These are phyloP conservation scores for Syncephalastrum sp. DNA, from an alignment of 371 early-diverging fungal species.

Conservation along the genomic window DNA sequence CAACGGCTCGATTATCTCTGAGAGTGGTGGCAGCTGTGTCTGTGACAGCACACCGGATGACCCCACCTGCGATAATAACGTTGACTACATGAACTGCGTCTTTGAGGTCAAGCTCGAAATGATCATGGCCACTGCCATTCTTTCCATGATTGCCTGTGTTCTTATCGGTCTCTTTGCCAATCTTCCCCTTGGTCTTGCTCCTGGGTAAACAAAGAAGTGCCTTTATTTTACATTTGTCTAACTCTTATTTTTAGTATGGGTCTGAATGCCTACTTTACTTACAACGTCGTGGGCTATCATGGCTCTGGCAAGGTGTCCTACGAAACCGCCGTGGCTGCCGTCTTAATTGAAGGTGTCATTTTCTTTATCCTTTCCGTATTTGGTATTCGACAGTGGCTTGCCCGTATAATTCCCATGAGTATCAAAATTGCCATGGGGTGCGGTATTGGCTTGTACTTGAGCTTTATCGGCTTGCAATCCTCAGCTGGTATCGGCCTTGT, in stretches of 20 bases:
- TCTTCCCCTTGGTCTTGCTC: conserved; percentile 76
- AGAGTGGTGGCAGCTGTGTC: conserved; percentile 74
- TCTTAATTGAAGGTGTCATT: conserved; percentile 78
- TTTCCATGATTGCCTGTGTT: conserved; percentile 63
- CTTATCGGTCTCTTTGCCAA: conserved; percentile 74
- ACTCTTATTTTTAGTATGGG: conserved; percentile 55
- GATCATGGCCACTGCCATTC: conserved; percentile 71
- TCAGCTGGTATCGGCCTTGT: conserved; percentile 81
- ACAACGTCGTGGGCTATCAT: conserved; percentile 77
- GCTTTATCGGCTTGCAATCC: conserved; percentile 73
- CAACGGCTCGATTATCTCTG: conserved; percentile 75
- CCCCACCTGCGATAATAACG: conserved; percentile 42
- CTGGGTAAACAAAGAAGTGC: conserved; percentile 37
- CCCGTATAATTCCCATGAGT: conserved; percentile 67
- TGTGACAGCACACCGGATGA: conserved; percentile 51
- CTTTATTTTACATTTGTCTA: background rate
- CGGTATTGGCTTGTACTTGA: conserved; percentile 77
- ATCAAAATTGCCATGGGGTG: conserved; percentile 74
- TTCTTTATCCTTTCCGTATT: conserved; percentile 70
- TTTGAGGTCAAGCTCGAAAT: conserved; percentile 64
- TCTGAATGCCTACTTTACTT: conserved; percentile 79
- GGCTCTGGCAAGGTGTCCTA: conserved; percentile 70
- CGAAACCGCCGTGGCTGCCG: conserved; percentile 72
- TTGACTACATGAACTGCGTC: conserved; percentile 61
- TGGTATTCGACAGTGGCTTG: conserved; percentile 79